Conservation (phyloP, 2,329 filamentous ascomycete species). For the Coniochaeta sp. region DNA sequence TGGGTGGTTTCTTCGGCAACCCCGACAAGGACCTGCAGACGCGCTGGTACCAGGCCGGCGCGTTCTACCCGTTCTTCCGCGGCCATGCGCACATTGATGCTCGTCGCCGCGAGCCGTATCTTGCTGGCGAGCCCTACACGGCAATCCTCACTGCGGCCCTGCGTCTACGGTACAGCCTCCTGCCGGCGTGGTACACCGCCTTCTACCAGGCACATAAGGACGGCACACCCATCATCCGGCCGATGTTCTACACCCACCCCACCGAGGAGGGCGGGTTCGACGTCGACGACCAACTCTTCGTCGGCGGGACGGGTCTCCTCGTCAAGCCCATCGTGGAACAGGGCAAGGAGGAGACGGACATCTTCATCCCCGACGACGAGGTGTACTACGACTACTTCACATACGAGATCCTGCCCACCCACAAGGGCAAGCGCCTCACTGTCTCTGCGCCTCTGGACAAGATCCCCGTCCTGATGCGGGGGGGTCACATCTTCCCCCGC, state of each 20-base stretch:
- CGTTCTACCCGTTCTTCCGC: conserved; percentile 98
- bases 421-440: conserved; percentile 61
- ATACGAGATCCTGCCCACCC: conserved; percentile 63
- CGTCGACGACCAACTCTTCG: conserved; percentile 88
- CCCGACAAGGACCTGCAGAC: conserved; percentile 85
- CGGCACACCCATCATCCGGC: conserved; percentile 80
- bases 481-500: conserved; percentile 84
- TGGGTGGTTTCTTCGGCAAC: conserved; percentile 97
- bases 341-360: conserved; percentile 61
- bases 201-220: conserved; percentile 83
- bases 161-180: conserved; percentile 77
- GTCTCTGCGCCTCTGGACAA: conserved; percentile 75
- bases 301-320: conserved; percentile 83
- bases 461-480: conserved; percentile 85
- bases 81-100: conserved; percentile 96
- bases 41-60: conserved; percentile 93
- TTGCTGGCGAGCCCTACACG: conserved; percentile 76
- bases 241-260: conserved; percentile 90
- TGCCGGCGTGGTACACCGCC: conserved; percentile 94
- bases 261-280: conserved; percentile 78
- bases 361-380: conserved; percentile 85
- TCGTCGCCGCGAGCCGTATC: conserved; percentile 86
- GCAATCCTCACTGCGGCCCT: conserved; percentile 82
- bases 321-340: conserved; percentile 83
- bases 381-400: conserved; percentile 95